Base-by-base conservation (phyloP, 768 basidiomycete genomes). In the Russula emetica region DNA sequence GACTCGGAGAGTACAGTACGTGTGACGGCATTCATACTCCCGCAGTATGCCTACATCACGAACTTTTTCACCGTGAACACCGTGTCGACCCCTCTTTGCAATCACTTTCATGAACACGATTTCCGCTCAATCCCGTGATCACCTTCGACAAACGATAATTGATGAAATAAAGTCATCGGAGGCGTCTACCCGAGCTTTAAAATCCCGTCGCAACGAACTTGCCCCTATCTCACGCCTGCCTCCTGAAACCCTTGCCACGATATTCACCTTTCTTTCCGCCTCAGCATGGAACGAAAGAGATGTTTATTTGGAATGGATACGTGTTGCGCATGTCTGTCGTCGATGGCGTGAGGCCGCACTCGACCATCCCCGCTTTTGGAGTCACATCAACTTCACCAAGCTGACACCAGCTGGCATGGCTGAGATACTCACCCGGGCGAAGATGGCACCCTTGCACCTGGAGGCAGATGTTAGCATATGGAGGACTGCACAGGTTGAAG, bases 391-490 rank as follows among this genome's bases (percentile, higher is more conserved):
- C 32, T 9, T 32, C 32, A 32, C 32, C 32, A 9, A 32, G 7
- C 32, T 32, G 7, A 32, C 32, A 8, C 2, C 32, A 32, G 32
- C 32, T 32, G 32, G 7, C 32, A 1, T 32, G 32, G 32, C 7
- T 32, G 32, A 32, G 32, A 32, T 32, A 32, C 32, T 32, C 32
- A 8, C 32, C 32, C 32, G 32, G 2, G 32, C 32, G 32, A 32
- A 32, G 49, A 45, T 5, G 30, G 62, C 58, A 6, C 66, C 66
- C 4, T 36, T 64, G 16, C 24, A 60, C 22, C 22, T 64, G 5
- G 52, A 56, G 20, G 66, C 47, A 20, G 40, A 42, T 20, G 30
- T n/a, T 14, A 28, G 13, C 1, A 18, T 0, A 1, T 20, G 40
- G 40, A 3, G 14, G 5, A 8, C 1, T 4, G 8, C n/a, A 40